phyloP scores from a whole-genome alignment of 139 green algal species.

The Pseudopediastrum boryanum region DNA sequence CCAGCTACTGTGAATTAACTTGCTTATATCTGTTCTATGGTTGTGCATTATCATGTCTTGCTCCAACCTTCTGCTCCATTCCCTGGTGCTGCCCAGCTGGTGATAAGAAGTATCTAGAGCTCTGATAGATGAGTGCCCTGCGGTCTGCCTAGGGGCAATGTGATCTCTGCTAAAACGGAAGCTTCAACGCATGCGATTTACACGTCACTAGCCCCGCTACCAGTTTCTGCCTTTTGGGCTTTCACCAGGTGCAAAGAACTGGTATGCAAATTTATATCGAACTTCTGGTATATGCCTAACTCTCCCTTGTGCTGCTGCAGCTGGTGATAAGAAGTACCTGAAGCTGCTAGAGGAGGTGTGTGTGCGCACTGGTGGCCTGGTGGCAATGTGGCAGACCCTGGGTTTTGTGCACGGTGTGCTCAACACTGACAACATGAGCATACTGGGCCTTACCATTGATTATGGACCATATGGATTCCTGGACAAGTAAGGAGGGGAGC shows the following conservation, averaged over 20 bases:
- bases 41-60: too few relatives aligned
- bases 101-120: too few relatives aligned
- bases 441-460: constrained; percentile 61
- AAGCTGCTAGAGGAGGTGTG: constrained; percentile 69
- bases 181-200: not conserved
- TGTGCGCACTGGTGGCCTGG: constrained; percentile 75
- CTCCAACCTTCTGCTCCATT: too few relatives aligned
- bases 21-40: too few relatives aligned
- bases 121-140: too few relatives aligned
- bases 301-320: not conserved
- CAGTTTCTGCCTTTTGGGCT: not conserved
- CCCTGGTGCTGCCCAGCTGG: too few relatives aligned
- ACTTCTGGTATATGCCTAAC: not conserved
- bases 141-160: not conserved
- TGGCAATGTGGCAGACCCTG: constrained; percentile 85
- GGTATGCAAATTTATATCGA: not conserved
- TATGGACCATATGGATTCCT: constrained; percentile 62
- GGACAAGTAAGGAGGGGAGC: not conserved
- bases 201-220: not conserved
- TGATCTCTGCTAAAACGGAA: not conserved
- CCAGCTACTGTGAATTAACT: too few relatives aligned
- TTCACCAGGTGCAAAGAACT: not conserved
- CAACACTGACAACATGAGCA: constrained; percentile 98
- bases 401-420: constrained; percentile 93
- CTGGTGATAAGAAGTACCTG: constrained; percentile 31